Evolutionary conservation across 225 moss, liverwort and hornwort species (phyloP).

Genomic region (Marchantia paleacea): DNA sequence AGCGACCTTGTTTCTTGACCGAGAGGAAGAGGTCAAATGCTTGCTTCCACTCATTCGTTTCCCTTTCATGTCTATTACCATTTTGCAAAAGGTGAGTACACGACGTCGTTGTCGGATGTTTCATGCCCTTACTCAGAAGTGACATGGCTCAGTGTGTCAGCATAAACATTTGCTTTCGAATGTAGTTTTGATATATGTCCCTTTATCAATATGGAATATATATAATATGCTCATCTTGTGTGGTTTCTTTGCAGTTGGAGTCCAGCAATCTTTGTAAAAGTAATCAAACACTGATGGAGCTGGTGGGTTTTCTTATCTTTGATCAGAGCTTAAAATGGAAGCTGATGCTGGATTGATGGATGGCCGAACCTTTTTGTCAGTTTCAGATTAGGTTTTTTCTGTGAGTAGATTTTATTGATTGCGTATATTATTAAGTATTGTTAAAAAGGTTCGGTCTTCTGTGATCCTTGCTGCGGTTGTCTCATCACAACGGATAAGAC

Average conservation of each 20-base stretch:
- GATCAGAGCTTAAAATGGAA: neutral
- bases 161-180: neutral
- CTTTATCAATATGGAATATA: neutral
- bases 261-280: constrained; percentile 36
- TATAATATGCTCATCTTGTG: neutral
- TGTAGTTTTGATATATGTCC: neutral
- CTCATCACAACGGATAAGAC: neutral
- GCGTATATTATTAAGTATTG: too few relatives aligned
- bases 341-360: neutral
- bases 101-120: neutral
- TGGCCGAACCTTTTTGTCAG: neutral
- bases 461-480: neutral
- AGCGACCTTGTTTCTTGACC: constrained; percentile 42
- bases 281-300: constrained; percentile 60
- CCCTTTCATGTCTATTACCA: constrained; percentile 60
- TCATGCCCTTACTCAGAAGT: neutral
- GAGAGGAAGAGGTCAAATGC: constrained; percentile 57
- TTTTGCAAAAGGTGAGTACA: constrained; percentile 76
- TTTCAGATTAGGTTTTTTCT: neutral
- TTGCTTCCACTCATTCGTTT: constrained; percentile 84
- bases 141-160: neutral
- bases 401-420: neutral
- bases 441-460: neutral
- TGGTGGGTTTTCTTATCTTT: constrained; percentile 45
- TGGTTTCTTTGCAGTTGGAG: constrained; percentile 39